A percentile compares a stretch with the other conserved stretches of the same genome.
These are phyloP conservation scores for Saururus chinensis DNA, from an alignment of 164 flowering plant genomes.

Conservation along the genomic window DNA sequence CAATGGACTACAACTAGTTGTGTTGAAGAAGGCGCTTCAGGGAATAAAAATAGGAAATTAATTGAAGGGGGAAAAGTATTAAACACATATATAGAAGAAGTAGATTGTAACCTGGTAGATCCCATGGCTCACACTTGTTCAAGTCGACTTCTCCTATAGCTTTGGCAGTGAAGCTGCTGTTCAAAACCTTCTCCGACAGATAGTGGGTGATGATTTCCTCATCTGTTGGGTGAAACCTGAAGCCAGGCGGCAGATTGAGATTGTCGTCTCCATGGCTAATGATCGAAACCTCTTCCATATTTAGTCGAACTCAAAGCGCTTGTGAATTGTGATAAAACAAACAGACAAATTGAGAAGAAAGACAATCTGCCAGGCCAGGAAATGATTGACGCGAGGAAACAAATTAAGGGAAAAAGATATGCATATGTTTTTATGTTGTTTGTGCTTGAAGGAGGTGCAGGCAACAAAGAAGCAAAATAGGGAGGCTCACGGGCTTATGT, in stretches of 20 bases:
- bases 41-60: background rate
- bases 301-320: background rate
- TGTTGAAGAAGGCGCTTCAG: background rate
- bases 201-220: conserved; percentile 43
- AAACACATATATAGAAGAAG: background rate
- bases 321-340: background rate
- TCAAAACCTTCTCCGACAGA: conserved; percentile 33
- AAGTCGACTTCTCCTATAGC: conserved; percentile 48
- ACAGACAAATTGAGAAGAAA: background rate
- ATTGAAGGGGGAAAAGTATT: background rate
- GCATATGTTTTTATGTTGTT: background rate
- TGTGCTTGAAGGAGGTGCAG: background rate
- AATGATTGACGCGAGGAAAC: background rate
- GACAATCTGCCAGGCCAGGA: background rate
- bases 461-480: conserved; percentile 14
- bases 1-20: no score
- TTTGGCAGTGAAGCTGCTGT: conserved; percentile 22
- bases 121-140: conserved; percentile 61
- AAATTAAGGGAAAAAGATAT: background rate
- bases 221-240: conserved; percentile 56
- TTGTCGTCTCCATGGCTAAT: conserved; percentile 15
- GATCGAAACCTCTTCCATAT: conserved; percentile 20
- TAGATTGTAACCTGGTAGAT: conserved; percentile 34
- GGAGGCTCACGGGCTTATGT: conserved; percentile 9
- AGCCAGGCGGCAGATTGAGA: conserved; percentile 50